These are phyloP conservation scores for Coemansia sp. DNA, from an alignment of 192 early-diverging fungal genomes.

Conservation along the genomic window DNA sequence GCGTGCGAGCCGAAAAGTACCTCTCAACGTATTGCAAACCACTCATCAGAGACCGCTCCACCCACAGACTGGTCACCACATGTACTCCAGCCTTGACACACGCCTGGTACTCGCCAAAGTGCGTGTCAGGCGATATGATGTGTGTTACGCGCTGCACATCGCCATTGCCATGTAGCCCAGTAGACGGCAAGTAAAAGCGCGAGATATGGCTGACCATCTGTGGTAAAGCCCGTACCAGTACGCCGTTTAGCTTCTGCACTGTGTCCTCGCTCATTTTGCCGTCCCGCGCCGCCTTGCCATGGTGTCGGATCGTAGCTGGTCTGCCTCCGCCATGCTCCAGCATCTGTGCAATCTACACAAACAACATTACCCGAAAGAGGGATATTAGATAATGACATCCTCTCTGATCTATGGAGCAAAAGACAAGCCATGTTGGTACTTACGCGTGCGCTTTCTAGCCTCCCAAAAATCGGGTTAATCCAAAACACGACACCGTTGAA, in stretches of 20 bases:
- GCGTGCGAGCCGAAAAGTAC: constrained; percentile 37
- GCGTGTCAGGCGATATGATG: constrained; percentile 40
- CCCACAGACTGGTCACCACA: constrained; percentile 50
- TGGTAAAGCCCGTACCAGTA: constrained; percentile 37
- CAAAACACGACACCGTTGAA: constrained; percentile 48
- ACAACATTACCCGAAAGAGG: neutral
- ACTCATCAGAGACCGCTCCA: constrained; percentile 26
- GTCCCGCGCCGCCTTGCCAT: constrained; percentile 6
- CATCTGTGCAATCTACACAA: constrained; percentile 32
- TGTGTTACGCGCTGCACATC: constrained; percentile 29
- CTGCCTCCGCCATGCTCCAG: constrained; percentile 35
- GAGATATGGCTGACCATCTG: constrained; percentile 45
- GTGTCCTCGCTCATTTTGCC: neutral
- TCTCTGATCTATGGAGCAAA: neutral
- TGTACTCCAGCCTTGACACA: constrained; percentile 31
- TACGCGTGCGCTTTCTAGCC: constrained; percentile 27
- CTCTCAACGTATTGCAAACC: constrained; percentile 45
- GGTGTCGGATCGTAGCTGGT: constrained; percentile 30
- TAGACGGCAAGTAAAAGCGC: constrained; percentile 29
- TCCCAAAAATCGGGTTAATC: constrained; percentile 37
- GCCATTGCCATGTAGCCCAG: neutral
- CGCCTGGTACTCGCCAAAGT: constrained; percentile 52
- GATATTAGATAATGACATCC: neutral
- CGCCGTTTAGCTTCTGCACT: constrained; percentile 35
- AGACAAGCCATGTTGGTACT: neutral